phyloP scores from a whole-genome alignment of 2,329 filamentous ascomycete species.

The Clarireedia sp. region DNA sequence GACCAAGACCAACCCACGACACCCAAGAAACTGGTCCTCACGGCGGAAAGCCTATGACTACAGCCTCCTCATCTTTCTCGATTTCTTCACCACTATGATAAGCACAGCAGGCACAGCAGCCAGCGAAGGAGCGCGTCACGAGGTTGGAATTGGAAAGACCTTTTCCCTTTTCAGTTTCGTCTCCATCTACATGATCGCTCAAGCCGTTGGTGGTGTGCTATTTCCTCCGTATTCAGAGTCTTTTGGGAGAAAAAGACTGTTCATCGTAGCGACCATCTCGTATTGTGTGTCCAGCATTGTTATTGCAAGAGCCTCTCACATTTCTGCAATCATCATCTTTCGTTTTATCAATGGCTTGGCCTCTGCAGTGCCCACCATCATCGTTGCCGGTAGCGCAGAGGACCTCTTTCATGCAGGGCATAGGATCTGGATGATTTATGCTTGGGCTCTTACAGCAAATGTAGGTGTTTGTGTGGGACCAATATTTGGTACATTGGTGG shows the following conservation, averaged over 20 bases:
- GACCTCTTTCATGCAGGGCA: conserved; percentile 39
- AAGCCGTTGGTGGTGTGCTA: conserved; percentile 33
- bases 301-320: conserved; percentile 31
- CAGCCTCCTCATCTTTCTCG: conserved; percentile 7
- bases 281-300: conserved; percentile 32
- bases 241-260: conserved; percentile 31
- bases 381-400: conserved; percentile 40
- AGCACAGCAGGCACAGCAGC: conserved; percentile 9
- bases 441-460: conserved; percentile 37
- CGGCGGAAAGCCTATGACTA: conserved; percentile 10
- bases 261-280: conserved; percentile 28
- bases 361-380: conserved; percentile 40
- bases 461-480: conserved; percentile 37
- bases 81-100: conserved; percentile 13
- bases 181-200: conserved; percentile 21
- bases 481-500: conserved; percentile 37
- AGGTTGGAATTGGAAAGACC: background rate
- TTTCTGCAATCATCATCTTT: conserved; percentile 33
- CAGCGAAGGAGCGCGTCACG: background rate
- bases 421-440: conserved; percentile 39
- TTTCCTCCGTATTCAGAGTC: conserved; percentile 34
- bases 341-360: conserved; percentile 37
- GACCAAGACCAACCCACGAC: background rate
- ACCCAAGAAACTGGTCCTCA: conserved; percentile 11
- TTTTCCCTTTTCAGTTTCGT: background rate